Evolutionary conservation across 306 rosid species (phyloP).

Genomic region (Ochetophila trinervis): DNA sequence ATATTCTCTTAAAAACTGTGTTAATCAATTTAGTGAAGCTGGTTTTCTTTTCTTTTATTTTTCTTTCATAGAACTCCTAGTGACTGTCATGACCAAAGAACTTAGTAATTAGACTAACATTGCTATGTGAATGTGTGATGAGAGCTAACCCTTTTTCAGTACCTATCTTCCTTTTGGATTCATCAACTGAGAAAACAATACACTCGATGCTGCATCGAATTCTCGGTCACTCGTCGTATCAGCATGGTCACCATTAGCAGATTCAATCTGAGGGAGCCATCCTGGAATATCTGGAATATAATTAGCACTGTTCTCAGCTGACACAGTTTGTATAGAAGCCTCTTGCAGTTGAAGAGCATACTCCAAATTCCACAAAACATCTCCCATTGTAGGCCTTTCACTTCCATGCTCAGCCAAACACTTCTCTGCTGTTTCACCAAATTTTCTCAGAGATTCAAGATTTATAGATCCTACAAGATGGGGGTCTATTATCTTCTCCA

Average conservation of each 20-base stretch:
- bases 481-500: slow-evolving; percentile 35
- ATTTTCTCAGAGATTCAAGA: slow-evolving; percentile 28
- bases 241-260: slow-evolving; percentile 5
- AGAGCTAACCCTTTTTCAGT: not conserved
- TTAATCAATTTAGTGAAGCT: too few species aligned
- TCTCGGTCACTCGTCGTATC: slow-evolving; percentile 18
- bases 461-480: slow-evolving; percentile 22
- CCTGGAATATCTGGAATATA: slow-evolving; percentile 22
- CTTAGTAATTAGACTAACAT: not conserved
- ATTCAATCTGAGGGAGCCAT: slow-evolving; percentile 24
- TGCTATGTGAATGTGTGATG: not conserved
- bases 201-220: slow-evolving; percentile 30
- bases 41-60: too few species aligned
- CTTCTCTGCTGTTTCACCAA: slow-evolving; percentile 41
- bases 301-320: slow-evolving; percentile 20
- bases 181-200: slow-evolving; percentile 31
- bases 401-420: slow-evolving; percentile 36
- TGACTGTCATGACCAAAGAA: not conserved
- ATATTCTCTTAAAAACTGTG: too few species aligned
- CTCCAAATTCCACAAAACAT: slow-evolving; percentile 40
- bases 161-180: slow-evolving; percentile 34
- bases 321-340: slow-evolving; percentile 18
- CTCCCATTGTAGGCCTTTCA: slow-evolving; percentile 42
- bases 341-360: slow-evolving; percentile 40
- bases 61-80: too few species aligned